Evolutionary conservation across 75 land plant genomes (phyloP).

Genomic region (Adiantum capillusveneris): DNA sequence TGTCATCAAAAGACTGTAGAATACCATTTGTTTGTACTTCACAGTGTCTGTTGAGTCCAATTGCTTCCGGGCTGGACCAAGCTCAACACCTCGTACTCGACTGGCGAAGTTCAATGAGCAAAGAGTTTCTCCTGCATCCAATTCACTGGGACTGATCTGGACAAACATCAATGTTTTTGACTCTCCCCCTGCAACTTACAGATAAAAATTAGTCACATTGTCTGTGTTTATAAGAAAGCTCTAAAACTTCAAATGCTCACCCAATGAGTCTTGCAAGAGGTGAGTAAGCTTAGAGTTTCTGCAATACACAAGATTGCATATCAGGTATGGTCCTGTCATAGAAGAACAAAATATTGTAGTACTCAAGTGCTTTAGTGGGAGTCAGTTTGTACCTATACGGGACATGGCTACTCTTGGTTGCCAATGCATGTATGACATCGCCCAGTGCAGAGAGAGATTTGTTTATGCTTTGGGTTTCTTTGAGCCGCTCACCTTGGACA

Average conservation of each 20-base stretch:
- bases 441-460: conserved; percentile 88
- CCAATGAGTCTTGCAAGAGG: conserved; percentile 88
- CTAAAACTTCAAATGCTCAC: conserved; percentile 22
- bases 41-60: conserved; percentile 70
- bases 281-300: conserved; percentile 96
- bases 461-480: conserved; percentile 91
- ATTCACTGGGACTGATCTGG: conserved; percentile 84
- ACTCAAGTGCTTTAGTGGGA: too few species aligned
- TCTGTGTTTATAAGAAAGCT: background rate
- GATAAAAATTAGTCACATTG: background rate
- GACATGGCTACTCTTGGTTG: conserved; percentile 74
- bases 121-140: conserved; percentile 67
- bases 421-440: conserved; percentile 86
- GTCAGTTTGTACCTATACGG: conserved; percentile 95
- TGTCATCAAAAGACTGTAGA: too few species aligned
- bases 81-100: conserved; percentile 83
- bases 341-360: too few species aligned
- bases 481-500: conserved; percentile 84
- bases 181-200: conserved; percentile 66
- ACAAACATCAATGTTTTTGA: conserved; percentile 96
- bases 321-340: too few species aligned
- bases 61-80: conserved; percentile 82
- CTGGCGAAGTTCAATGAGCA: conserved; percentile 92
- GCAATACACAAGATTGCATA: too few species aligned
- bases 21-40: conserved; percentile 76